Base-by-base conservation (phyloP, 2,329 filamentous ascomycete genomes). In the Sporothrix euskadiensis region DNA sequence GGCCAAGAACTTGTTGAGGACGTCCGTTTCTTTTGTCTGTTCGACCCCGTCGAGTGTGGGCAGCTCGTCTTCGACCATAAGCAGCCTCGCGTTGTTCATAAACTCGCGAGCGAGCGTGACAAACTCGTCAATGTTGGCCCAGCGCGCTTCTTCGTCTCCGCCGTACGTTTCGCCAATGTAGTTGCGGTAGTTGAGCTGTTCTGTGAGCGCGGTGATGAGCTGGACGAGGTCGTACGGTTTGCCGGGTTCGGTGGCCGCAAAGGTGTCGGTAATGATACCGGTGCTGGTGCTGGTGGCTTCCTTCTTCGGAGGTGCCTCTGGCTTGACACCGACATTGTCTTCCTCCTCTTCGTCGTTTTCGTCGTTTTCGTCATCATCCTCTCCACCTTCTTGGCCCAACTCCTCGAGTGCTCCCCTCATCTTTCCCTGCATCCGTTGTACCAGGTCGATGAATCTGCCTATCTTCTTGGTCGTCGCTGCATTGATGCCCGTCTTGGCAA, bases 51-150 rank as follows among this genome's bases (percentile, higher is more conserved):
- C 91, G 16, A 98, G 88, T 35, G 87, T 84, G 0, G 94, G 89
- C 3, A 91, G 84, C 6, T 81, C 79, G 26, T 91, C 88, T 3
- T 87, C 85, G 2, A 79, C 76, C 16, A 82, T 79, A 12, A 78
- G 82, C 74, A 80, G 80, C 71, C 83, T 85, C 68, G 78, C 82
- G 10, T 74, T 69, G n/a, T 3, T 16, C 81, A 82, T 84, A 79
- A 94, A 91, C 75, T 98, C 94, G 4, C 86, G 87, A 0, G 93
- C 94, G 79, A 97, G 90, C 19, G 85, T 88, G 73, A 97, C 84
- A n/a, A 98, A 88, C 81, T 98, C 95, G 78, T 96, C 89, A 0
- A 98, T 90, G 77, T 97, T 98, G 44, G 90, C 91, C 93, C 94
- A 96, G 75, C 94, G 87, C 73, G 90, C 86, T 77, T 96, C 93